These are phyloP conservation scores for Delphinella strobiligena DNA, from an alignment of 2,329 filamentous ascomycete genomes.

Conservation along the genomic window DNA sequence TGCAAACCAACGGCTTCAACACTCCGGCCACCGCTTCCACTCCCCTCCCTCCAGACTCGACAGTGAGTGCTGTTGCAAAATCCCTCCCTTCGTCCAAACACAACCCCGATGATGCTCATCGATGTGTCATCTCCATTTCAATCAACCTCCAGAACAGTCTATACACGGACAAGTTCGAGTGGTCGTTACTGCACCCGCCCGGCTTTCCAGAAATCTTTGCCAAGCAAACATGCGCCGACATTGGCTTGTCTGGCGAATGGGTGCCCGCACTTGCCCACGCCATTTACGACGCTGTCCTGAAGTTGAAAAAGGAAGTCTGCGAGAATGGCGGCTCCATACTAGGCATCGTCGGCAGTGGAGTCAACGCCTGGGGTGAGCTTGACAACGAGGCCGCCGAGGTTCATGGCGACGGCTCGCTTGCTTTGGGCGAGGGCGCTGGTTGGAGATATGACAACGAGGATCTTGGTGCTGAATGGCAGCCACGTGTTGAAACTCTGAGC, in stretches of 20 bases:
- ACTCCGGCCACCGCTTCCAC: constrained; percentile 31
- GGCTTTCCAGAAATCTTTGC: constrained; percentile 89
- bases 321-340: constrained; percentile 53
- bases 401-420: constrained; percentile 22
- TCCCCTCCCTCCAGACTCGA: constrained; percentile 35
- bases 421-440: constrained; percentile 59
- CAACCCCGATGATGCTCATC: constrained; percentile 88
- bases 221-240: constrained; percentile 80
- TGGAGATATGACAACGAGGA: constrained; percentile 95
- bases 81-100: constrained; percentile 48
- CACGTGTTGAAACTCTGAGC: constrained; percentile 49
- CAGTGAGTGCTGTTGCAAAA: constrained; percentile 59
- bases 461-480: constrained; percentile 48
- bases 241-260: constrained; percentile 87
- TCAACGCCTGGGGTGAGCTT: constrained; percentile 59
- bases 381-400: constrained; percentile 75
- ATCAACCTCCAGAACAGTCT: constrained; percentile 85
- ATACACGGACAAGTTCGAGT: constrained; percentile 96
- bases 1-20: constrained; percentile 37
- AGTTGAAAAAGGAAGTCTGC: constrained; percentile 90
- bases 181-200: constrained; percentile 84
- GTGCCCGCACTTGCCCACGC: constrained; percentile 87
- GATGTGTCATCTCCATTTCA: constrained; percentile 81
- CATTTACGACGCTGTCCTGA: constrained; percentile 88
- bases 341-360: constrained; percentile 63